Percentiles rank a stretch among this genome's conserved stretches.
Evolutionary conservation across 2,329 filamentous ascomycete species (phyloP).

Genomic region (Fusarium sp.): DNA sequence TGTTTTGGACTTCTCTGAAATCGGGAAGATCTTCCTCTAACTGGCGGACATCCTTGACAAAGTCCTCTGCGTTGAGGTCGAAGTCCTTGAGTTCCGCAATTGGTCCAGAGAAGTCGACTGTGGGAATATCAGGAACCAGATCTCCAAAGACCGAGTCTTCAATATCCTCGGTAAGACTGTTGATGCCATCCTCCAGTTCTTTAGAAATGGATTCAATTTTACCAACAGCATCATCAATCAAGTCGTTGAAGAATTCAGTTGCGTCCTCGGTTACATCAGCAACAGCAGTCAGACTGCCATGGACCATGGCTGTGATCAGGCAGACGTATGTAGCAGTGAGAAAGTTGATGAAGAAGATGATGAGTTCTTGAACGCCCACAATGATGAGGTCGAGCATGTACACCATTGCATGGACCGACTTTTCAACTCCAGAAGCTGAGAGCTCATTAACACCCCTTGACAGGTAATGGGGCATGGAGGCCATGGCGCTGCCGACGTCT

Average conservation of each 20-base stretch:
- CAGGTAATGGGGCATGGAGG: constrained; percentile 97
- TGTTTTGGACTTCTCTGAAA: constrained; percentile 84
- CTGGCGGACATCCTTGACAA: constrained; percentile 73
- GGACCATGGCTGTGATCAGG: constrained; percentile 83
- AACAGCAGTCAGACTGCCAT: constrained; percentile 78
- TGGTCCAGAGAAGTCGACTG: constrained; percentile 70
- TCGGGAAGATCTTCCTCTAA: constrained; percentile 83
- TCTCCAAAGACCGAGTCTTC: constrained; percentile 61
- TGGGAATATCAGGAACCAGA: constrained; percentile 55
- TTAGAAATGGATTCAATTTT: constrained; percentile 66
- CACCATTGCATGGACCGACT: constrained; percentile 81
- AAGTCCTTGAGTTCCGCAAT: constrained; percentile 75
- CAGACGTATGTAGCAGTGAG: constrained; percentile 91
- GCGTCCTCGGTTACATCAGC: constrained; percentile 62
- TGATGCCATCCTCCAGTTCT: constrained; percentile 58
- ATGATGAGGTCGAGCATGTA: constrained; percentile 80
- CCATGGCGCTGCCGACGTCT: constrained; percentile 92
- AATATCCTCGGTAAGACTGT: constrained; percentile 57
- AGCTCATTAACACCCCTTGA: constrained; percentile 88
- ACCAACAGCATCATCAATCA: constrained; percentile 65
- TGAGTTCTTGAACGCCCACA: constrained; percentile 84
- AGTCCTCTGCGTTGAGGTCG: constrained; percentile 70
- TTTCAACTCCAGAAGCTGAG: constrained; percentile 80
- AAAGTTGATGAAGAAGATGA: constrained; percentile 92
- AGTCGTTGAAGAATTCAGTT: constrained; percentile 59